phyloP scores from a whole-genome alignment of 1,139 yeast species.

The Taphrina populina region DNA sequence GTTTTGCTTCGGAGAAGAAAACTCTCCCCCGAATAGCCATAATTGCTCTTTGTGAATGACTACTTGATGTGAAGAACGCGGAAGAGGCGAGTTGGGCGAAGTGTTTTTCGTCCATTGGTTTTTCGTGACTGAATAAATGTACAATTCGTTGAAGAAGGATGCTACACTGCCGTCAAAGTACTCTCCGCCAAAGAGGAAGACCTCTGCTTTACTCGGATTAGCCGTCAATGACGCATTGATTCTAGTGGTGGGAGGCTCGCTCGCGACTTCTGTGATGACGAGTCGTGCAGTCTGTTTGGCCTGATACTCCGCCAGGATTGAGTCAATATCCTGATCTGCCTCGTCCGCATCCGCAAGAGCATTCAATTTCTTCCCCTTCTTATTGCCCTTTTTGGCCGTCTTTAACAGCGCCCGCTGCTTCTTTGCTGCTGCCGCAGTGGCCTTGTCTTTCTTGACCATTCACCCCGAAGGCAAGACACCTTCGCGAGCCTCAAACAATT shows the following conservation, averaged over 20 bases:
- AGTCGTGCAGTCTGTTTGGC: slow-evolving; percentile 67
- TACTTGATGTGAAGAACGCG: slow-evolving; percentile 89
- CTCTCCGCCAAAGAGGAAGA: slow-evolving; percentile 90
- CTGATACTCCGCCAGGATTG: slow-evolving; percentile 65
- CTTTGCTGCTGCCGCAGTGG: slow-evolving; percentile 60
- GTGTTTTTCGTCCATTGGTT: slow-evolving; percentile 76
- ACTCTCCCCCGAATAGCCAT: slow-evolving; percentile 91
- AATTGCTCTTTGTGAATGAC: slow-evolving; percentile 88
- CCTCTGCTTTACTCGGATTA: slow-evolving; percentile 58
- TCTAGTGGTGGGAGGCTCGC: slow-evolving; percentile 63
- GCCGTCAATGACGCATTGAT: slow-evolving; percentile 77
- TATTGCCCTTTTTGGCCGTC: slow-evolving; percentile 71
- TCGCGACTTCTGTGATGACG: slow-evolving; percentile 62
- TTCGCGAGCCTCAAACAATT: neutral
- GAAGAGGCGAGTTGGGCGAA: slow-evolving; percentile 86
- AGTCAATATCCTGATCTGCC: slow-evolving; percentile 85
- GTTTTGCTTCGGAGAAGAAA: slow-evolving; percentile 91
- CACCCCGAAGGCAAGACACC: neutral
- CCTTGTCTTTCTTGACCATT: slow-evolving; percentile 33
- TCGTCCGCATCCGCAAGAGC: slow-evolving; percentile 55
- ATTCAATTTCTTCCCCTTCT: slow-evolving; percentile 68
- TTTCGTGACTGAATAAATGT: slow-evolving; percentile 69
- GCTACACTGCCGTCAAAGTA: slow-evolving; percentile 55
- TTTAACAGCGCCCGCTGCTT: slow-evolving; percentile 71
- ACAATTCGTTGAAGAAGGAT: slow-evolving; percentile 79